Conservation (phyloP, 345 rosid species). For the Firmiana major region DNA sequence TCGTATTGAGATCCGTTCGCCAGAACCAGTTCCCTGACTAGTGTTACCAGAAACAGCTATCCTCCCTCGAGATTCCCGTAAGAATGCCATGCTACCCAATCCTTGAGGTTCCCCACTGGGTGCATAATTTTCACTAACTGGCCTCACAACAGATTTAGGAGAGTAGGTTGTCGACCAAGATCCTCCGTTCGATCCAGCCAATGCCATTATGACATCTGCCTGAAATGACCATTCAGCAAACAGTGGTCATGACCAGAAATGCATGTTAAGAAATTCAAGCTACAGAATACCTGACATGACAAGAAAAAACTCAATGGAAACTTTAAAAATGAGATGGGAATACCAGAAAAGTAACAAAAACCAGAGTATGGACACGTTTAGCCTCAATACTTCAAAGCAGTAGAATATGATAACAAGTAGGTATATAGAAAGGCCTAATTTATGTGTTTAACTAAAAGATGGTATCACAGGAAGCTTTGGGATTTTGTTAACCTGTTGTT, state of each 20-base stretch:
- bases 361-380: neutral
- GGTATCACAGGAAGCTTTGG: too few relatives aligned
- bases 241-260: slow-evolving; percentile 10
- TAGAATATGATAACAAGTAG: neutral
- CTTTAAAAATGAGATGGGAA: too few relatives aligned
- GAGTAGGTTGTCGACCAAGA: slow-evolving; percentile 91
- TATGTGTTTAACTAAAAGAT: neutral
- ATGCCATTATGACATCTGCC: slow-evolving; percentile 95
- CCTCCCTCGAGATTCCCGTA: slow-evolving; percentile 44
- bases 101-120: slow-evolving; percentile 35
- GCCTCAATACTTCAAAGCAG: neutral
- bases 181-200: slow-evolving; percentile 93
- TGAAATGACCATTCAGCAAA: slow-evolving; percentile 35
- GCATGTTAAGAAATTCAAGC: neutral
- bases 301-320: neutral
- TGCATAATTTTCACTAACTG: slow-evolving; percentile 26
- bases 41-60: slow-evolving; percentile 20
- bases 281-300: neutral
- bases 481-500: neutral
- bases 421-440: neutral
- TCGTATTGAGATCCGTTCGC: slow-evolving; percentile 37
- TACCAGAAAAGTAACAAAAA: neutral
- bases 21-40: slow-evolving; percentile 31
- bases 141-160: slow-evolving; percentile 41
- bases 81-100: slow-evolving; percentile 22